Evolutionary conservation across 2,329 filamentous ascomycete species (phyloP), one percentile per base, ranked within the genome.

Genomic region (Penicillium sp.): DNA sequence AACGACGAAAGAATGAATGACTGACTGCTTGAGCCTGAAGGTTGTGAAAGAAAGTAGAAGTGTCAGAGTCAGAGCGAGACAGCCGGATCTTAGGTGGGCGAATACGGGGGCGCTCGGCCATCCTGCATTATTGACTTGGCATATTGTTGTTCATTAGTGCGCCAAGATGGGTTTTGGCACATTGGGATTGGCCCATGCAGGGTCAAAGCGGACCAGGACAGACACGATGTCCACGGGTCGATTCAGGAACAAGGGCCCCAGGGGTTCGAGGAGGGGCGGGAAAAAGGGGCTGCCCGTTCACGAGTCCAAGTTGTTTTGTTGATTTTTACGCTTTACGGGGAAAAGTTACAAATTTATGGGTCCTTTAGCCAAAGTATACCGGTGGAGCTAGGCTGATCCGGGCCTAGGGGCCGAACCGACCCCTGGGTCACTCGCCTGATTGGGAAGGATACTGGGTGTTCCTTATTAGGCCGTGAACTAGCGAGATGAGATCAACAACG

Each of bases 221-320:
- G 19, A 11, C n/a, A 43, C n/a, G 40, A 27, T 13, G 19, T n/a
- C 3, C 7, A 14, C 6, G 11, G 19, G 22, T 3, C 22, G 22
- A 25, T 25, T n/a, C 39, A 49, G 30, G 50, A 50, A 46, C 51
- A 43, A 25, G 49, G 41, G 42, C 46, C 54, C 54, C 52, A 54
- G 54, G 54, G 47, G 55, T 54, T 60, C 48, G 42, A 44, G 33
- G 41, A 22, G 41, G 38, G 12, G 35, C n/a, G 35, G 16, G 13
- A 22, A 44, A 48, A 39, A 50, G 39, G 34, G 27, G 41, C 14
- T 25, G 12, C 37, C 7, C 19, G 16, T 36, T 38, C 22, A 22
- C n/a, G n/a, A 35, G 30, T 42, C 41, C 41, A 5, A 34, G 41
- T 29, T 14, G 8, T 6, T 9, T 7, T 46, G 43, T 28, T 33